Evolutionary conservation across 2,329 filamentous ascomycete species (phyloP), one percentile per base, ranked within the genome.

Genomic region (Penicillium aurantiogriseum): DNA sequence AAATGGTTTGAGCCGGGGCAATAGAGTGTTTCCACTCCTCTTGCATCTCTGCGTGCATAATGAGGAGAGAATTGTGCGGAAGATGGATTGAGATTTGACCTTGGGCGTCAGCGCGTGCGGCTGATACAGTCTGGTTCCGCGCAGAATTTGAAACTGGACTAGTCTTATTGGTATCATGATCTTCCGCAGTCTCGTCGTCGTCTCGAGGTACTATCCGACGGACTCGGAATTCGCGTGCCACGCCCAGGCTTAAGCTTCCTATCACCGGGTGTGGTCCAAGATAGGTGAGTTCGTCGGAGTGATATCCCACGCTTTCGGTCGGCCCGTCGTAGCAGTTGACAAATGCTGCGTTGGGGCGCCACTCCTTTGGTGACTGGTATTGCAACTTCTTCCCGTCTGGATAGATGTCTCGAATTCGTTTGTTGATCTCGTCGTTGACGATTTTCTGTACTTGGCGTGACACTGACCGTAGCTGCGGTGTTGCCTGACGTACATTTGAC

Each of bases 21-120:
- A 99, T 89, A 63, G 85, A 84, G 73, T 99, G 94, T 73, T 97
- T 97, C 92, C 92, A 97, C 70, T 90, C 88, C 70, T 97, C 93
- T 70, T 97, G 93, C 91, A 96, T 97, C 71, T 96, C 91, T 0
- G 93, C 92, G 69, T 97, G 92, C 94, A 99, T 97, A 10, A 97
- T 81, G 0, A 99, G 81, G 0, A 97, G 82, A 0, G 91, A 95
- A 73, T 97, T 97, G 74, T 97, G 94, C 0, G 93, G 93, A 0
- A 97, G 85, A 66, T 97, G 91, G 43, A 97, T 94, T 1, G 91
- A 87, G 57, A 97, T 93, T 71, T 96, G 92, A 4, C 92, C 93
- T 68, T 90, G 85, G 0, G 83, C 81, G 62, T 94, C 88, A 2
- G 83, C 78, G 13, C 69, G 69, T 11, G 59, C 49, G 51, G 59